Base-by-base conservation (phyloP, 441 rosid genomes). In the Erodium moschatum region DNA sequence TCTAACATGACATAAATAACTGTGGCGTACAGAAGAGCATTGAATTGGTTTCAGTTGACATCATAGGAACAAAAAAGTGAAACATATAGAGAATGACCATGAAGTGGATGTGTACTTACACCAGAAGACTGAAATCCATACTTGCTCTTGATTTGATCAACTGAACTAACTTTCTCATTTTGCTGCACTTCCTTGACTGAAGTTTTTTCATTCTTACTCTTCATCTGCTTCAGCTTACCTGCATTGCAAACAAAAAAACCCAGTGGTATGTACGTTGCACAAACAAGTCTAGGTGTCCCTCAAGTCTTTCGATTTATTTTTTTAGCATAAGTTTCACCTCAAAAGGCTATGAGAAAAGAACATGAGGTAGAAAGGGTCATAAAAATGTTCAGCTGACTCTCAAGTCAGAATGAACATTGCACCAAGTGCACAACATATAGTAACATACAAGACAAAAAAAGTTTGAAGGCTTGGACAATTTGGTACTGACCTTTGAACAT, bases 131-230 rank as follows among this genome's bases (percentile, higher is more conserved):
- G 80, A 77, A 89, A 89, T 1, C 96, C 96, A 3, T 93, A 93
- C 80, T 80, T 90, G 84, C 85, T 91, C 90, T 91, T 89, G 74
- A 93, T 89, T 78, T 87, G 90, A 72, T 90, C 91, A 7, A 93
- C 85, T 27, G 90, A 65, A 68, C 76, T 80, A 3, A 80, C 72
- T 50, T 79, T 80, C 31, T 79, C 87, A 71, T 85, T 89, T 67
- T 79, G 81, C 16, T 76, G 84, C 76, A 85, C 90, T 24, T 88
- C 90, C 71, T 81, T 83, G 61, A 66, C 72, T 46, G 66, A 69
- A 40, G 40, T 80, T 76, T 87, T 88, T 50, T 89, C 94, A 69
- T 72, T 87, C 86, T 86, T 90, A 2, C 71, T 81, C 69, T 84
- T 87, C 84, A 81, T 81, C 66, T 81, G 87, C 70, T 83, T 90